phyloP scores from a whole-genome alignment of 768 basidiomycete genomes.

The Lactifluus subvellereus region DNA sequence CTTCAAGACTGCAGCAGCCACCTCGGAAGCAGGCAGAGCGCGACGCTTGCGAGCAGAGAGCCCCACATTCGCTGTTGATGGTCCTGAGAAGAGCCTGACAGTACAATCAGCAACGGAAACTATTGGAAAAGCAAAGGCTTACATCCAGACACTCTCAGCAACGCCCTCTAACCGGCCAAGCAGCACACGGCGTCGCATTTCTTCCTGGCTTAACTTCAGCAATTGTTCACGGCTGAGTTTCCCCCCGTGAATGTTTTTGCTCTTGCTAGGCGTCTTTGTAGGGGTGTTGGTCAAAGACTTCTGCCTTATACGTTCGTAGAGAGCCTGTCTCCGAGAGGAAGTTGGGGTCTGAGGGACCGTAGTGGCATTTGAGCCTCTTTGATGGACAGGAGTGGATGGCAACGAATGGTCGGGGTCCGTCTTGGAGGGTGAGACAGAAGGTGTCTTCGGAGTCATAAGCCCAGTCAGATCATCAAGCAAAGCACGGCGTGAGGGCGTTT shows the following conservation, averaged over 20 bases:
- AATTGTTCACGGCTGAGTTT: conserved; percentile 61
- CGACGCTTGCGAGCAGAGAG: conserved; percentile 64
- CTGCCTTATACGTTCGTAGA: conserved; percentile 76
- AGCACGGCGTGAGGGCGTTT: conserved; percentile 51
- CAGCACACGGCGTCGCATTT: conserved; percentile 67
- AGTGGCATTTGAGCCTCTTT: conserved; percentile 46
- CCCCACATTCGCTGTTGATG: conserved; percentile 45
- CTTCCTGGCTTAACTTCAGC: conserved; percentile 69
- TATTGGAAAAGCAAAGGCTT: background rate
- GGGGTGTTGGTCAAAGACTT: conserved; percentile 65
- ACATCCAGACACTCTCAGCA: conserved; percentile 91
- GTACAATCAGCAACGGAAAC: background rate
- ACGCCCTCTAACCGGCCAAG: conserved; percentile 72
- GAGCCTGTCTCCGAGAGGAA: conserved; percentile 68
- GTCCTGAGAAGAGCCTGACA: conserved; percentile 66
- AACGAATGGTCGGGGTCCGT: conserved; percentile 33
- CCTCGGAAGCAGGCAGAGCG: conserved; percentile 60
- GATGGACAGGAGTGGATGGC: conserved; percentile 63
- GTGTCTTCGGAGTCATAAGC: conserved; percentile 35
- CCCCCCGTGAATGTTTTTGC: conserved; percentile 35
- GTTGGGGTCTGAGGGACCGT: conserved; percentile 65
- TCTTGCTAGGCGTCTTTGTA: conserved; percentile 43
- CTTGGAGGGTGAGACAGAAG: conserved; percentile 25
- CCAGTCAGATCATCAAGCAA: conserved; percentile 33
- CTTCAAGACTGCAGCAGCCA: conserved; percentile 64